Evolutionary conservation across 495 filamentous ascomycete species (phyloP), one percentile per base, ranked within the genome.

Genomic region (Lophiotrema nucula): DNA sequence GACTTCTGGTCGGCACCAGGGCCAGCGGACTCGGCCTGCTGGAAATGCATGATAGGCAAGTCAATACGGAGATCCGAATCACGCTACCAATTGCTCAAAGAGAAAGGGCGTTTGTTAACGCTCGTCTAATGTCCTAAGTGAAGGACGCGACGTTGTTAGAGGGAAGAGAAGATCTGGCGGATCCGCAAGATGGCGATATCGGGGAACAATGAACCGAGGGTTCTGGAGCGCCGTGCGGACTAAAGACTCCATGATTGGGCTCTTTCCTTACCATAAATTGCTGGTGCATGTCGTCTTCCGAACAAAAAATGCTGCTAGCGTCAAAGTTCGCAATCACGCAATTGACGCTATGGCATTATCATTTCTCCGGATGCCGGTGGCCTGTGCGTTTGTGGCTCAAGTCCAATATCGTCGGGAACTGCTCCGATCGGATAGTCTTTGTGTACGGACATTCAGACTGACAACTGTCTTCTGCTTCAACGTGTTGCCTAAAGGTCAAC

Each of bases 11-110:
- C 55, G 45, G 45, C 64, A 11, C 43, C 64, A 44, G 58, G 64
- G 48, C 64, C 64, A 1, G 64, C 54, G 15, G 64, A 67, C 42
- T 62, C 44, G 12, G 42, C 23, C 39, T 67, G 58, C 45, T 62
- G 64, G 45, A 67, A 56, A 53, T 67, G 64, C 64, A 67, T 67
- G 23, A 15, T 53, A 6, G 21, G 13, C 0, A 26, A 27, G n/a
- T n/a, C n/a, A n/a, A n/a, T n/a, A n/a, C n/a, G n/a, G 42, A 47
- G 18, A 6, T 16, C 44, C n/a, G 39, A 12, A 18, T 10, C 19
- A 13, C 10, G 39, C 18, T 10, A 47, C 23, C n/a, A 24, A 21
- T 8, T 31, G 8, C 18, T 51, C 28, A 16, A 19, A 26, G 38
- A 4, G 21, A 23, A 26, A 3, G 5, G 42, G n/a, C 16, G 44